phyloP scores from a whole-genome alignment of 768 basidiomycete species.

The Suillus spraguei region DNA sequence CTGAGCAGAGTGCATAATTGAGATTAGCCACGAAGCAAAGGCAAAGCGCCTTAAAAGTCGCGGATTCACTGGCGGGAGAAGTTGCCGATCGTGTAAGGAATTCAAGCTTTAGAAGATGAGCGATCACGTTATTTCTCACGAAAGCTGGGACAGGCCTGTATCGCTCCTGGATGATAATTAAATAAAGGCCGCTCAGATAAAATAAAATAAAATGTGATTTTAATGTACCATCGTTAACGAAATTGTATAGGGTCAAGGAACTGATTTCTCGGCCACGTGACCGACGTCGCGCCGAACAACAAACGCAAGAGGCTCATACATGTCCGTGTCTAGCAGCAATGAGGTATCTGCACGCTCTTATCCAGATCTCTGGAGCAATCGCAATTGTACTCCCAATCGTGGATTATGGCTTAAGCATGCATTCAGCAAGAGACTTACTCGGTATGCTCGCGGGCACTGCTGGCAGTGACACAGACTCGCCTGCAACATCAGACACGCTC shows the following conservation, averaged over 20 bases:
- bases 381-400: slow-evolving; percentile 6
- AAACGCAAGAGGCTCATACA: neutral
- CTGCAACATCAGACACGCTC: neutral
- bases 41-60: slow-evolving; percentile 4
- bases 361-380: slow-evolving; percentile 6
- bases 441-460: slow-evolving; percentile 17
- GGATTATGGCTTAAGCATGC: neutral
- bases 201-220: neutral
- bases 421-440: slow-evolving; percentile 18
- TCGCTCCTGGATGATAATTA: neutral
- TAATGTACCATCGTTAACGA: neutral
- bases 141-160: neutral
- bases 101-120: slow-evolving; percentile 7
- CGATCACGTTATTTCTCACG: slow-evolving; percentile 13
- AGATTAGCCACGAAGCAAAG: slow-evolving; percentile 3
- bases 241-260: neutral
- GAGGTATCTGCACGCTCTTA: slow-evolving; percentile 8
- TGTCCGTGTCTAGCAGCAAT: neutral
- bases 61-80: slow-evolving; percentile 5
- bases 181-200: neutral
- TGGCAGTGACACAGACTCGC: neutral
- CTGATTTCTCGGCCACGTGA: slow-evolving; percentile 12
- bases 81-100: slow-evolving; percentile 14
- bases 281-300: neutral
- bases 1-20: slow-evolving; percentile 10